A percentile compares a stretch with the other conserved stretches of the same genome.
Evolutionary conservation across 108 stramenopile species (phyloP).

Genomic region (Seminavis robusta): DNA sequence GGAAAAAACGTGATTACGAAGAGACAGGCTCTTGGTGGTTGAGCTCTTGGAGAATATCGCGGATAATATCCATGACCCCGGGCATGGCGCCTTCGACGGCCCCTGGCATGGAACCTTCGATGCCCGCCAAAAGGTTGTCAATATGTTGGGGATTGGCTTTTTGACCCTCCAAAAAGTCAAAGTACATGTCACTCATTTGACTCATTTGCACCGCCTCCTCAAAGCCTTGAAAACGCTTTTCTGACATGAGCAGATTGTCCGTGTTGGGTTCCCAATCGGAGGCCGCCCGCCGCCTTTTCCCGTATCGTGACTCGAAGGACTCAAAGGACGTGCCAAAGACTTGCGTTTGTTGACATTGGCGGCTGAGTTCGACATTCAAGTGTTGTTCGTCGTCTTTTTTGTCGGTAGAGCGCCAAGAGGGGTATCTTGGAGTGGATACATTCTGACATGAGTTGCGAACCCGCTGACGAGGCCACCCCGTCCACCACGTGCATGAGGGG

Average conservation of each 20-base stretch:
- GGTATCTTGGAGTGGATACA: conserved; percentile 25
- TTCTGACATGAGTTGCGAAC: conserved; percentile 32
- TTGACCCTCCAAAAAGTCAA: not conserved
- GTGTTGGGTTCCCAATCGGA: not conserved
- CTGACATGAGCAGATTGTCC: not conserved
- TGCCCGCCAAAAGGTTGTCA: too few species aligned
- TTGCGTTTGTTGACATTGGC: conserved; percentile 11
- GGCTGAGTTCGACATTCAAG: conserved; percentile 27
- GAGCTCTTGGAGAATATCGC: too few species aligned
- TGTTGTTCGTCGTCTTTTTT: conserved; percentile 25
- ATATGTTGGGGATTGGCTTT: too few species aligned
- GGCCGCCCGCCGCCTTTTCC: not conserved
- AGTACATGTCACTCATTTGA: conserved; percentile 17
- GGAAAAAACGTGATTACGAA: too few species aligned
- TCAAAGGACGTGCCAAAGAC: conserved; percentile 26
- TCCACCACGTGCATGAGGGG: conserved; percentile 31
- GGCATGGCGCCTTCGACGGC: too few species aligned
- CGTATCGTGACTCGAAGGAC: not conserved
- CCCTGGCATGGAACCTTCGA: too few species aligned
- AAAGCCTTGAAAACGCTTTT: conserved; percentile 10
- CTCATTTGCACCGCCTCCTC: conserved; percentile 9
- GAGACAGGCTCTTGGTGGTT: too few species aligned
- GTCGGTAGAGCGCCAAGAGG: conserved; percentile 14
- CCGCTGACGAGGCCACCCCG: conserved; percentile 31
- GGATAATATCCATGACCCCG: too few species aligned